Percentiles rank a stretch among this genome's conserved stretches.
Conservation (phyloP, 352 stramenopile species). For the Phytophthora fragariae region DNA sequence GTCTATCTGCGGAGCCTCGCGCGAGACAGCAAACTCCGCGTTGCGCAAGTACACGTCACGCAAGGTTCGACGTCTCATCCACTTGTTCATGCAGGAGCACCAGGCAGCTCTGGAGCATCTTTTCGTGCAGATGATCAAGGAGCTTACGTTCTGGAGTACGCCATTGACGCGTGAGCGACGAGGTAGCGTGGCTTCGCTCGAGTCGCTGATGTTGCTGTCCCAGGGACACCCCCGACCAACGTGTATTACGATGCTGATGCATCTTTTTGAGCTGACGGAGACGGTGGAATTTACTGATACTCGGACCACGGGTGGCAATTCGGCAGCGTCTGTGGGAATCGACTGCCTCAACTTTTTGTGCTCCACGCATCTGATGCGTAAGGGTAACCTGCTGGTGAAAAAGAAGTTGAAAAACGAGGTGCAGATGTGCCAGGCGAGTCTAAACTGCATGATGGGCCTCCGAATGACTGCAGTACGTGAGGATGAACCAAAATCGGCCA, state of each 20-base stretch:
- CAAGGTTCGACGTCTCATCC: conserved; percentile 85
- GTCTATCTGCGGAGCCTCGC: conserved; percentile 84
- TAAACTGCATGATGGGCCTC: conserved; percentile 91
- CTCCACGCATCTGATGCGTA: conserved; percentile 83
- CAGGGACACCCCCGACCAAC: conserved; percentile 77
- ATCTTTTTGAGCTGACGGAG: conserved; percentile 86
- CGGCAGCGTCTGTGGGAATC: conserved; percentile 71
- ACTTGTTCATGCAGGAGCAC: conserved; percentile 85
- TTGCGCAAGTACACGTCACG: conserved; percentile 88
- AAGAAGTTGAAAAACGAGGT: conserved; percentile 87
- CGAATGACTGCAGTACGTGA: conserved; percentile 71
- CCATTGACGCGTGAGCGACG: conserved; percentile 52
- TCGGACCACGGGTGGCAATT: conserved; percentile 38
- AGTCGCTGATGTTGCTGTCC: conserved; percentile 70
- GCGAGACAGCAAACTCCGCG: conserved; percentile 83
- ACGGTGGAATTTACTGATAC: conserved; percentile 84
- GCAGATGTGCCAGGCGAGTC: conserved; percentile 68
- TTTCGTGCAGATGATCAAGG: conserved; percentile 86
- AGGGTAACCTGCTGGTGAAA: conserved; percentile 64
- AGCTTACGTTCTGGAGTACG: conserved; percentile 86
- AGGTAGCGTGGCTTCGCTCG: conserved; percentile 60
- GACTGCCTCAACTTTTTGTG: conserved; percentile 90
- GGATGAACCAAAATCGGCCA: conserved; percentile 32
- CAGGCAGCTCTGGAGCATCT: conserved; percentile 72
- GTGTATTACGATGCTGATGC: conserved; percentile 82